Evolutionary conservation across 345 rosid genomes (phyloP).

Genomic region (Arabidopsis arenosa): DNA sequence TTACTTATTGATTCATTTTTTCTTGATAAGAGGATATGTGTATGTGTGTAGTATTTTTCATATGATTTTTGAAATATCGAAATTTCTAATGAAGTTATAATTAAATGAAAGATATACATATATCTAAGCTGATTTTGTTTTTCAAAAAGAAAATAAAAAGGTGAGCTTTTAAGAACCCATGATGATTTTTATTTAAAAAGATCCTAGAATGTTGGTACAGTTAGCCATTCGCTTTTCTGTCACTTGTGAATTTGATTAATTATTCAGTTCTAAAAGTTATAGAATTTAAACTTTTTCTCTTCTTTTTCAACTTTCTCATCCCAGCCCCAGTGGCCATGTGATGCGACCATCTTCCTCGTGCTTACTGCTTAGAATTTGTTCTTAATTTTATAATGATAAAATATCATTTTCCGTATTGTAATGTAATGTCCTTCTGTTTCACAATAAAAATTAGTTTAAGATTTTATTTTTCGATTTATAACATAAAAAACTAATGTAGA

Average conservation of each 20-base stretch:
- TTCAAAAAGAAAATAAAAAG: slow-evolving; percentile 29
- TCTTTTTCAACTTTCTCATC: slow-evolving; percentile 45
- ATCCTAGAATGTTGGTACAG: slow-evolving; percentile 49
- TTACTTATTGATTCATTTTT: neutral
- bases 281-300: slow-evolving; percentile 31
- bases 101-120: slow-evolving; percentile 8
- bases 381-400: neutral
- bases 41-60: neutral
- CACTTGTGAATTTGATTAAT: slow-evolving; percentile 44
- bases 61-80: neutral
- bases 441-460: neutral
- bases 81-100: slow-evolving; percentile 17
- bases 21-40: neutral
- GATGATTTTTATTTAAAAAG: slow-evolving; percentile 33
- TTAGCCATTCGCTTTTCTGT: slow-evolving; percentile 43
- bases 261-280: slow-evolving; percentile 43
- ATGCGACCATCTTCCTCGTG: slow-evolving; percentile 48
- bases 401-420: slow-evolving; percentile 1
- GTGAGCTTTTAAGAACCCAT: slow-evolving; percentile 43
- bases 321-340: slow-evolving; percentile 48
- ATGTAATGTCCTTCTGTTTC: slow-evolving; percentile 10
- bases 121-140: slow-evolving; percentile 17
- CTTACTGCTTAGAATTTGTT: slow-evolving; percentile 39
- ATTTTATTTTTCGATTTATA: neutral
- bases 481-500: neutral